Conservation (phyloP, 208 protist species). For the Trypanosoma mega region DNA sequence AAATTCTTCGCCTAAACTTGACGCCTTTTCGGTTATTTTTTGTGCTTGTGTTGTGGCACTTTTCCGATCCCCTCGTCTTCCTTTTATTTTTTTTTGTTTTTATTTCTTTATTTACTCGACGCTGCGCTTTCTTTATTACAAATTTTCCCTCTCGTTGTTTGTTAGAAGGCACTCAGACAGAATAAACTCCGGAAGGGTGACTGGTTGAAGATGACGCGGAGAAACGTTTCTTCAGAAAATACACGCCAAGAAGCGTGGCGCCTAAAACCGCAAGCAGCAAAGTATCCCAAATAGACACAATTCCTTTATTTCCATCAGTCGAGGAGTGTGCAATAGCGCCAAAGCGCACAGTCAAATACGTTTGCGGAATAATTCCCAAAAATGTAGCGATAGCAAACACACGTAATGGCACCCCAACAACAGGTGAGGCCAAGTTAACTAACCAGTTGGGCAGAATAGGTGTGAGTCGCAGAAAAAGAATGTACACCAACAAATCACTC, state of each 20-base stretch:
- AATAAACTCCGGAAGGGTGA: background rate
- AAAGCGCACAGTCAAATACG: constrained; percentile 85
- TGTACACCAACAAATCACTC: constrained; percentile 80
- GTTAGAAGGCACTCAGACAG: background rate
- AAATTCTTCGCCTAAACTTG: too few species aligned
- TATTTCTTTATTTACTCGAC: too few species aligned
- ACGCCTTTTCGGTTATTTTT: too few species aligned
- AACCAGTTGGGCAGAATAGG: constrained; percentile 94
- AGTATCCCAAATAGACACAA: constrained; percentile 75
- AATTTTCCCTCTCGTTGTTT: background rate
- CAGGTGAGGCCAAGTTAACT: constrained; percentile 88
- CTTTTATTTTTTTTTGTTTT: too few species aligned
- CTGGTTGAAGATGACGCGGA: background rate
- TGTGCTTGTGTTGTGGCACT: too few species aligned
- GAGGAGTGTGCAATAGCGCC: constrained; percentile 39
- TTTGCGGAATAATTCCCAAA: constrained; percentile 88
- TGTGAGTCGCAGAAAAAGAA: constrained; percentile 91
- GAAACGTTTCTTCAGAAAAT: constrained; percentile 16
- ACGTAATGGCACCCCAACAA: constrained; percentile 64
- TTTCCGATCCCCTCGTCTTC: too few species aligned
- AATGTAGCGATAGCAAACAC: constrained; percentile 79
- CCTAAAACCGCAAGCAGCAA: constrained; percentile 56
- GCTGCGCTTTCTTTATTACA: too few species aligned
- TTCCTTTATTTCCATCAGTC: constrained; percentile 19
- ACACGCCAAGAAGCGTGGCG: constrained; percentile 30